Evolutionary conservation across 2,329 filamentous ascomycete genomes (phyloP), one percentile per base, ranked within the genome.

Genomic region (Acrodontium crateriforme): DNA sequence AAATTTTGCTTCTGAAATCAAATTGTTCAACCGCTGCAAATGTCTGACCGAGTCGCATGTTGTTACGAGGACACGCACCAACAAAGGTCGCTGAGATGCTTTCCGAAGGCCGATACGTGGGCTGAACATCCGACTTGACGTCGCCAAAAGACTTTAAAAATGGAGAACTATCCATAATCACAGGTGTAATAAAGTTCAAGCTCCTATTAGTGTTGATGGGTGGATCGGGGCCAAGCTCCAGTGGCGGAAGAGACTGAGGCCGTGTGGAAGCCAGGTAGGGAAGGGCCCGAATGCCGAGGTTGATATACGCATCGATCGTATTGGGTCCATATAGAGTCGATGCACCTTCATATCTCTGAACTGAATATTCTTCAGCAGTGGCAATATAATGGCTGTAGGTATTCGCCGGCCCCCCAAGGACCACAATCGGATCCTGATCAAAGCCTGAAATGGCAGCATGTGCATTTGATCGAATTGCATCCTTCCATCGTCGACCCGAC

Each of bases 331-430:
- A 89, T 2, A 95, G 70, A 0, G 87, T 95, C 5, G 79, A 87
- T 0, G 82, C 87, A n/a, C 85, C 87, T 58, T 95, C 87, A 55
- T 94, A 94, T 7, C 87, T 76, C 57, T 94, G 87, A 24, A 89
- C 63, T 9, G 60, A 58, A 51, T 89, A 91, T 53, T 92, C 80
- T 51, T 91, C 80, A 16, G 74, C 68, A 0, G 83, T 87, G 1
- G 75, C 55, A 33, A 83, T 72, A 53, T 87, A 87, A 54, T 87
- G 80, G 3, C 81, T 75, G 53, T 95, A 95, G 33, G 72, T 84
- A 51, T 95, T 95, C 27, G 83, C 83, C 0, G 87, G 85, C 0
- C 81, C 84, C 15, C 85, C 83, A 1, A 94, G 63, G 1, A 93
- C 78, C 3, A 91, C 82, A n/a, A 82, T 48, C 0, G 80, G 78